Base-by-base conservation (phyloP, 768 basidiomycete genomes). In the Naganishia vaughanmartiniae region DNA sequence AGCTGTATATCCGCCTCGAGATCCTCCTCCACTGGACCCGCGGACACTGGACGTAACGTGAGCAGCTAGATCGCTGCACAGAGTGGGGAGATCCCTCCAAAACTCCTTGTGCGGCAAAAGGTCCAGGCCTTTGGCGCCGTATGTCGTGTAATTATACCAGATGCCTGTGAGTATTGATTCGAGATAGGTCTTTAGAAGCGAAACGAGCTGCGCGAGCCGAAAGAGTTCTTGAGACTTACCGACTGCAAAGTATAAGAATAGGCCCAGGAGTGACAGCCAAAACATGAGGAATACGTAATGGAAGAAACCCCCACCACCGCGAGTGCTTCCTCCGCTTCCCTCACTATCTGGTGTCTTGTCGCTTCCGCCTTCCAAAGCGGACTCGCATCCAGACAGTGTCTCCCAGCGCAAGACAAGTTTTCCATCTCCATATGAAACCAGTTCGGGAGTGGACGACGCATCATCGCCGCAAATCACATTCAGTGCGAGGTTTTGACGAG, bases 61-160 rank as follows among this genome's bases (percentile, higher is more conserved):
- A 0, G 72, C 57, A 26, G 75, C 73, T 4, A 81, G 72, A 72
- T 81, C 80, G 31, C 66, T 56, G 11, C 75, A 26, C 28, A 79
- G 46, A 4, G 67, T 66, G 15, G 80, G 80, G 1, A 79, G 66
- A 30, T 79, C 79, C n/a, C 77, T 63, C 80, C 80, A 81, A 73
- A 81, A 81, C 53, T 81, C 80, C 26, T 79, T 76, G 67, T 82
- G 80, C 0, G 81, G 81, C 24, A 82, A 63, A 12, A 80, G 75
- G 65, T 82, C 81, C 76, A 78, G 77, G 0, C 81, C 81, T 63
- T 70, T 74, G 0, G 81, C 80, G 66, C 77, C 80, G 72, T 82
- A 82, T 53, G 80, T 81, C 53, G 81, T 78, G 54, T 79, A 80
- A 51, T 82, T 82, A 73, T 82, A 80, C 58, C 77, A 78, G 65